These are phyloP conservation scores for Echinosophora koreensis DNA, from an alignment of 306 rosid species.

Conservation along the genomic window DNA sequence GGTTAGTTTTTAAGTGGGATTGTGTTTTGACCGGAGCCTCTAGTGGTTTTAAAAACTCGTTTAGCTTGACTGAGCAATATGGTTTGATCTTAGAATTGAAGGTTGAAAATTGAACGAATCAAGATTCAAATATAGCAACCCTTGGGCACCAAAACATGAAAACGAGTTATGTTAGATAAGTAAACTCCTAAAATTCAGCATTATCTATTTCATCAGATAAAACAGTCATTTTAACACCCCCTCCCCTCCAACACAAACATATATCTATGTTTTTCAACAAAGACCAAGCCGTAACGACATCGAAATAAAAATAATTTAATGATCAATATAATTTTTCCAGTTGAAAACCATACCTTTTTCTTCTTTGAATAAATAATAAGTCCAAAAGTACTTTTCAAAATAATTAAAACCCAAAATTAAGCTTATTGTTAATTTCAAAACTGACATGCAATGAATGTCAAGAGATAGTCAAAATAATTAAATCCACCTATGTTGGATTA, in stretches of 20 bases:
- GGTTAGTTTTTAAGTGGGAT: conserved; percentile 1
- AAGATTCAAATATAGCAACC: conserved; percentile 34
- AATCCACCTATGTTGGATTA: neutral
- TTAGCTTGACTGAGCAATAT: conserved; percentile 41
- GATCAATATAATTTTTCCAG: neutral
- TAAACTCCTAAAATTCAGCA: neutral
- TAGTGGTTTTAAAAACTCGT: conserved; percentile 16
- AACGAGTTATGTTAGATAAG: neutral
- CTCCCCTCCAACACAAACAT: neutral
- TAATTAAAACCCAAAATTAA: neutral
- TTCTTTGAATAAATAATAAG: conserved; percentile 17
- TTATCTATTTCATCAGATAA: neutral
- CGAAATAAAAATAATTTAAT: neutral
- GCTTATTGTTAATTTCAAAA: neutral
- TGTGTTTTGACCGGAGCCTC: conserved; percentile 34
- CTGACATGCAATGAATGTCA: neutral
- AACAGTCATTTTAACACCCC: neutral
- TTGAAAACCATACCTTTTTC: neutral
- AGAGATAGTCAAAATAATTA: neutral
- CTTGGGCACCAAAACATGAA: conserved; percentile 11
- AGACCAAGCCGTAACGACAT: neutral
- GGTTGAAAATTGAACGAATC: conserved; percentile 52
- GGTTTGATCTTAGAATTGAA: conserved; percentile 39
- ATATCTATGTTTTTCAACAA: neutral
- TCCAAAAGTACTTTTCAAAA: neutral